phyloP scores from a whole-genome alignment of 2,329 filamentous ascomycete genomes.

The Xenosphaeropsis pyriputrescens region DNA sequence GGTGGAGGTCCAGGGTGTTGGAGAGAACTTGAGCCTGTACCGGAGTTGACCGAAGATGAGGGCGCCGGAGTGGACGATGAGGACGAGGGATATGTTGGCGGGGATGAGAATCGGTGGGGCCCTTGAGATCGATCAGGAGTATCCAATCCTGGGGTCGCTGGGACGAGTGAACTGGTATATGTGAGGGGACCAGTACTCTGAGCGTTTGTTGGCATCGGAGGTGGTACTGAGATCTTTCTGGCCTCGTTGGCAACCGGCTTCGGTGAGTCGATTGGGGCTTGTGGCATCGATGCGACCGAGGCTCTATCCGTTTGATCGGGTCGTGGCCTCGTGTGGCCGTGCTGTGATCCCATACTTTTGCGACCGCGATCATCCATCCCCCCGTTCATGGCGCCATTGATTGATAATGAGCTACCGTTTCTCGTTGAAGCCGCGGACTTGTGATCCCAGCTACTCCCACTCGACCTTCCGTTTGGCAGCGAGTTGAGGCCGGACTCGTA shows the following conservation, averaged over 20 bases:
- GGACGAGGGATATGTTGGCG: constrained; percentile 36
- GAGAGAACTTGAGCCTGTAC: constrained; percentile 19
- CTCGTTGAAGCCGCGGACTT: constrained; percentile 9
- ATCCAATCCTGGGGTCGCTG: constrained; percentile 11
- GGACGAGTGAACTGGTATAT: constrained; percentile 14
- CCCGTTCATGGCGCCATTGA: constrained; percentile 14
- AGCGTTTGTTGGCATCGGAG: constrained; percentile 13
- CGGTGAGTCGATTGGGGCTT: constrained; percentile 9
- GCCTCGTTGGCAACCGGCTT: constrained; percentile 4
- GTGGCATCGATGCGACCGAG: constrained; percentile 3
- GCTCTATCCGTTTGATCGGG: constrained; percentile 4
- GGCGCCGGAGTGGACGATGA: constrained; percentile 21
- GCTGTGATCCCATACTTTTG: constrained; percentile 13
- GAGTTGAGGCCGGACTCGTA: constrained; percentile 26
- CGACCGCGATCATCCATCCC: constrained; percentile 12
- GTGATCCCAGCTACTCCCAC: constrained; percentile 23
- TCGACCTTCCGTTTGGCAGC: constrained; percentile 35
- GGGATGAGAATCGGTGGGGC: constrained; percentile 49
- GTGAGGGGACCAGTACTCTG: constrained; percentile 17
- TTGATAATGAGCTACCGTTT: constrained; percentile 15
- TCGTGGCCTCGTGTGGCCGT: constrained; percentile 9
- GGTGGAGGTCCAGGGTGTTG: constrained; percentile 31
- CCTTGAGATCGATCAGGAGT: constrained; percentile 15
- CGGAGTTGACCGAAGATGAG: constrained; percentile 29
- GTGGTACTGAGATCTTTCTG: constrained; percentile 8